Conservation (phyloP, 2,329 filamentous ascomycete species). For the Apiospora pterosperma region DNA sequence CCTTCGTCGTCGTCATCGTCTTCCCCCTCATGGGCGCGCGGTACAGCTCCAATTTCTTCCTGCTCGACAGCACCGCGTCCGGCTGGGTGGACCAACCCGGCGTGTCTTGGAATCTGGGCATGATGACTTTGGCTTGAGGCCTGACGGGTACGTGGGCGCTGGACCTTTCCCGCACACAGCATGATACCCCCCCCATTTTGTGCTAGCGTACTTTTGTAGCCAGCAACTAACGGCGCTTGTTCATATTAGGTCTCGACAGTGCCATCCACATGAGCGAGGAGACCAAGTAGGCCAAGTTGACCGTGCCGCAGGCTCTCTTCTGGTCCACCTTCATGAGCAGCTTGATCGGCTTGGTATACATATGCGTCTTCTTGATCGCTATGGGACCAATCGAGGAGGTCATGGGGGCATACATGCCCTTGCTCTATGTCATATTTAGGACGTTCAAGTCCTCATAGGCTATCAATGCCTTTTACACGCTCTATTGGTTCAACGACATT, state of each 20-base stretch:
- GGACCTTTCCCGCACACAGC: no score
- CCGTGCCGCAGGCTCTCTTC: conserved; percentile 41
- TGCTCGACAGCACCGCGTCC: conserved; percentile 4
- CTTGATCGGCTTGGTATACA: conserved; percentile 5
- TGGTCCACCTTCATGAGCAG: conserved; percentile 25
- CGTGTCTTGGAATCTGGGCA: conserved; percentile 7
- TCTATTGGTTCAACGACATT: not conserved
- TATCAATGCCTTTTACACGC: not conserved
- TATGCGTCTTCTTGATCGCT: conserved; percentile 2
- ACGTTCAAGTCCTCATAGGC: not conserved
- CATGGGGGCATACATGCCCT: not conserved
- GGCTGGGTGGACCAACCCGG: conserved; percentile 7
- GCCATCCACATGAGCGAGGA: conserved; percentile 44
- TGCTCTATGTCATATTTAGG: not conserved
- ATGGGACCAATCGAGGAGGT: conserved; percentile 7
- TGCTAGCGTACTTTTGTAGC: no score
- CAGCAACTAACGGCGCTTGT: not conserved
- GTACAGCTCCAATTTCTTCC: conserved; percentile 5
- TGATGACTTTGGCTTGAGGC: conserved; percentile 7
- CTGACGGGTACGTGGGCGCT: conserved; percentile 7
- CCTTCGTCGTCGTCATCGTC: conserved; percentile 6
- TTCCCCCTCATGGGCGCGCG: conserved; percentile 8
- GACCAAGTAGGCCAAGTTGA: conserved; percentile 39
- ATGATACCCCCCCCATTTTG: no score
- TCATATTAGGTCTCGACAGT: conserved; percentile 4